Percentiles rank a stretch among this genome's conserved stretches.
Evolutionary conservation across 2,329 filamentous ascomycete species (phyloP).

Genomic region (Xylariales sp.): DNA sequence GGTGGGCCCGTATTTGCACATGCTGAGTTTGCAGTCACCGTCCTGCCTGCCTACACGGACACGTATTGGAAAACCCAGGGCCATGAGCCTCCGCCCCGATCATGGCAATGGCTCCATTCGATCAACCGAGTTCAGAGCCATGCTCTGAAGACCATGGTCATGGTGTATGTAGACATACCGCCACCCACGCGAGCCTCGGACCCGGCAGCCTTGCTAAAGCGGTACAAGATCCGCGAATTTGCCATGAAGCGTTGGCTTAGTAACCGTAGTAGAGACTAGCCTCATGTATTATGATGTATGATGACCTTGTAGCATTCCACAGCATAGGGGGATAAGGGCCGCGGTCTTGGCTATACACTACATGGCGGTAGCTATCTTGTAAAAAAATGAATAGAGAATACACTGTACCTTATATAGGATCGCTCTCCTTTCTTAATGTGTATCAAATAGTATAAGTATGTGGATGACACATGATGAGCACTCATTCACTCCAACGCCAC

Average conservation of each 20-base stretch:
- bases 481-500: too few relatives aligned
- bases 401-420: too few relatives aligned
- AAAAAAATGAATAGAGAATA: too few relatives aligned
- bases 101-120: constrained; percentile 88
- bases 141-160: constrained; percentile 87
- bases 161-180: constrained; percentile 93
- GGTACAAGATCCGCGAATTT: constrained; percentile 84
- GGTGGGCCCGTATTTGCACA: constrained; percentile 94
- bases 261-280: constrained; percentile 71
- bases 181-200: constrained; percentile 68
- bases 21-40: constrained; percentile 88
- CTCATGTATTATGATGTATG: constrained; percentile 25
- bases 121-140: constrained; percentile 90
- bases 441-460: too few relatives aligned
- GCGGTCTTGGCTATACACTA: background rate
- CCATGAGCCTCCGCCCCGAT: constrained; percentile 60
- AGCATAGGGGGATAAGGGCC: background rate
- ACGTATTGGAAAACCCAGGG: constrained; percentile 74
- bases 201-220: constrained; percentile 71
- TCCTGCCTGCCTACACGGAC: constrained; percentile 85
- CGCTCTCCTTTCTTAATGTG: too few relatives aligned
- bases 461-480: too few relatives aligned
- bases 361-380: too few relatives aligned
- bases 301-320: constrained; percentile 26
- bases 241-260: constrained; percentile 85